Evolutionary conservation across 2,329 filamentous ascomycete genomes (phyloP), one percentile per base, ranked within the genome.

Genomic region (Amauroascus niger): DNA sequence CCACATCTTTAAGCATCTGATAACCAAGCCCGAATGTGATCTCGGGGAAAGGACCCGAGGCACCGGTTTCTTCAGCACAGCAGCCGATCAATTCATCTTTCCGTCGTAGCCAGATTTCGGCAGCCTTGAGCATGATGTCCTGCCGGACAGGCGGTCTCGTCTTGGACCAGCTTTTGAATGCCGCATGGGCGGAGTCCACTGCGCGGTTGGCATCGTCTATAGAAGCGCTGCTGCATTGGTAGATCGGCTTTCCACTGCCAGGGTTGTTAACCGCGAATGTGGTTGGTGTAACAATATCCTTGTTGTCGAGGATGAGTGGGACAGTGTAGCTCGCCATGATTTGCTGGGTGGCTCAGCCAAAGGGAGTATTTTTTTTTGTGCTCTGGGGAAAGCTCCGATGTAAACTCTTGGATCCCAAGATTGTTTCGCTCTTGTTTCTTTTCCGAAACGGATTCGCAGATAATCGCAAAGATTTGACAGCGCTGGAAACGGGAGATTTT

Each of bases 101-200:
- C 7, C 84, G 78, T 28, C 66, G 68, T 39, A 79, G 73, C 56
- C 90, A 72, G 47, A 87, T 69, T 1, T 81, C 79, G 20, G 82
- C 81, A 1, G 84, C 83, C 63, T 79, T 80, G 55, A 85, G 71
- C 63, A 71, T 66, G 53, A 71, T 64, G 18, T 84, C 79, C 33
- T 86, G 81, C 37, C 86, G 83, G 22, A 75, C 64, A 22, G 72
- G 64, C 1, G 82, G 79, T 44, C 79, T 81, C 2, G 79, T 79
- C 59, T 78, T 79, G 41, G 78, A 76, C 88, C 88, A 95, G 55
- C 76, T 70, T 41, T 77, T 78, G 67, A 87, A 84, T 1, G 88
- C 87, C 13, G 74, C 73, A n/a, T 81, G 73, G 0, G 87, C 86
- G 8, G 82, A 78, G 8, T 72, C 69, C 16, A 78, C 69, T 26